Conservation (phyloP, 1,139 yeast genomes). For the Zygosaccharomyces pseudobailii region DNA sequence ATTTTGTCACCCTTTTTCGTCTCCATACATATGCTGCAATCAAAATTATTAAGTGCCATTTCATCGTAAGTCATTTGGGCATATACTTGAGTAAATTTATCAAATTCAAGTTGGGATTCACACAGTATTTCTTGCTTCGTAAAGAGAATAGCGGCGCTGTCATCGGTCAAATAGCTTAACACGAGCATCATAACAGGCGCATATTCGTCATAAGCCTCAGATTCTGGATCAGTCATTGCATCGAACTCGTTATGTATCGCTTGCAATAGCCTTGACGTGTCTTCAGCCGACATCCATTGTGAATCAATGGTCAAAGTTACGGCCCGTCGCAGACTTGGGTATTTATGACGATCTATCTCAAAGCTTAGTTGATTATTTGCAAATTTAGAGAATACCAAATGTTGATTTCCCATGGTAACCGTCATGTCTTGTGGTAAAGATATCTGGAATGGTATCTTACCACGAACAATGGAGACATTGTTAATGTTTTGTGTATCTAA, state of each 20-base stretch:
- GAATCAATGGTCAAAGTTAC: constrained; percentile 32
- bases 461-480: constrained; percentile 9
- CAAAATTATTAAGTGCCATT: constrained; percentile 41
- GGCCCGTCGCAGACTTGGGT: constrained; percentile 30
- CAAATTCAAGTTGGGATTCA: constrained; percentile 16
- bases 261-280: constrained; percentile 17
- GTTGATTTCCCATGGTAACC: constrained; percentile 9
- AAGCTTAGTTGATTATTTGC: constrained; percentile 24
- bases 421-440: constrained; percentile 7
- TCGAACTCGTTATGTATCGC: constrained; percentile 30
- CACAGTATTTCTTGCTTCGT: constrained; percentile 18
- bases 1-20: constrained; percentile 46
- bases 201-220: constrained; percentile 35
- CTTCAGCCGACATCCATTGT: constrained; percentile 30
- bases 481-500: constrained; percentile 1
- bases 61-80: constrained; percentile 27
- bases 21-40: constrained; percentile 59
- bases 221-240: constrained; percentile 37
- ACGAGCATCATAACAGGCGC: constrained; percentile 40
- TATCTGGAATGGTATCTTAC: constrained; percentile 19
- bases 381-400: constrained; percentile 12
- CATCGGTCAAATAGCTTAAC: constrained; percentile 43
- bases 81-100: constrained; percentile 22
- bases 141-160: constrained; percentile 26
- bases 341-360: constrained; percentile 17